Evolutionary conservation across 2,329 filamentous ascomycete genomes (phyloP).

Genomic region (Exophiala xenobiotica): DNA sequence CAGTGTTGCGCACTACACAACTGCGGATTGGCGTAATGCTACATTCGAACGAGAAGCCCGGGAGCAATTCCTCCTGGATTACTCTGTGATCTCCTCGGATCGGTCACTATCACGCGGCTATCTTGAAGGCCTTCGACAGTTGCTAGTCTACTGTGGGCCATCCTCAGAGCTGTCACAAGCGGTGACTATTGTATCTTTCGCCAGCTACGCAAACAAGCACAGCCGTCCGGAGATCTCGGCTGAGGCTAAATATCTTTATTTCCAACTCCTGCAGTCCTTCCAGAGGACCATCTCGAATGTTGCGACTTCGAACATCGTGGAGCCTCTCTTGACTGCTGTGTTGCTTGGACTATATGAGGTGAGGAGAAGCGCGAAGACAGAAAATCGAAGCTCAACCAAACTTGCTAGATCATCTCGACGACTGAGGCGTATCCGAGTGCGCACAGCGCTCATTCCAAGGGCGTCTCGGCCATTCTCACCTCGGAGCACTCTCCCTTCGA

Average conservation of each 20-base stretch:
- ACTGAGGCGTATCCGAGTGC: neutral
- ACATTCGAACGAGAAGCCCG: neutral
- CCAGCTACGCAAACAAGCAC: conserved; percentile 1
- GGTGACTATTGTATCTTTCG: neutral
- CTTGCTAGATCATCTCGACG: neutral
- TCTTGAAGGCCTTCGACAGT: neutral
- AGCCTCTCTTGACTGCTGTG: neutral
- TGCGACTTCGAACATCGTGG: neutral
- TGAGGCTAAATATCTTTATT: neutral
- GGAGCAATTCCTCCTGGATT: neutral
- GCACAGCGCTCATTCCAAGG: neutral
- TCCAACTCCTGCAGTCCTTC: conserved; percentile 1
- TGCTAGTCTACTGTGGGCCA: neutral
- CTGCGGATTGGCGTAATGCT: neutral
- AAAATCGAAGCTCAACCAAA: neutral
- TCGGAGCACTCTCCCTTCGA: neutral
- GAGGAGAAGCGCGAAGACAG: neutral
- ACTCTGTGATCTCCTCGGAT: neutral
- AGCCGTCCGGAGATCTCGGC: neutral
- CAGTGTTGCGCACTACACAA: neutral
- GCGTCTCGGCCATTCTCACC: neutral
- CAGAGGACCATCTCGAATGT: neutral
- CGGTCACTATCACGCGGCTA: neutral
- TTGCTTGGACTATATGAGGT: conserved; percentile 1
- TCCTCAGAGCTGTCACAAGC: neutral